Percentiles rank a stretch among this genome's conserved stretches.
These are phyloP conservation scores for Stachybotrys elegans DNA, from an alignment of 2,329 filamentous ascomycete genomes.

Conservation along the genomic window DNA sequence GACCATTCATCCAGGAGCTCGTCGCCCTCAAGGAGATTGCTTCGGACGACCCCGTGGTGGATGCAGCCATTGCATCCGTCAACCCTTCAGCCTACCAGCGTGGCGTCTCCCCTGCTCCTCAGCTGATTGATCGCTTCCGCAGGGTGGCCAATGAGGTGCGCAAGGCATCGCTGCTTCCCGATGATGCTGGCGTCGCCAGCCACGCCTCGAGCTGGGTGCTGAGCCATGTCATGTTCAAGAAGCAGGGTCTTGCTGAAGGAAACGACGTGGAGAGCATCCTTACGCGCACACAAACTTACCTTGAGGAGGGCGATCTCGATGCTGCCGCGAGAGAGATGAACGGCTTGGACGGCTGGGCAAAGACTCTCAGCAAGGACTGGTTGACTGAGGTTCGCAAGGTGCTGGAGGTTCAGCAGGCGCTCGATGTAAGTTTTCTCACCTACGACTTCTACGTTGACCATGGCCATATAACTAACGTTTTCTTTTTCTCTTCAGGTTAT, in stretches of 20 bases:
- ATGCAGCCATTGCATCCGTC: slow-evolving; percentile 93
- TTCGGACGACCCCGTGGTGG: slow-evolving; percentile 76
- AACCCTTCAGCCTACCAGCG: slow-evolving; percentile 91
- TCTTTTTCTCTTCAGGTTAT: slow-evolving; percentile 58
- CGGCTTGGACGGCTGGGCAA: slow-evolving; percentile 85
- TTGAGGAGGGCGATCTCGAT: slow-evolving; percentile 92
- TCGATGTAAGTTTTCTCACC: slow-evolving; percentile 68
- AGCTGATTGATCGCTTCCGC: slow-evolving; percentile 93
- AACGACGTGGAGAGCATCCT: slow-evolving; percentile 93
- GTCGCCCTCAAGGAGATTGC: slow-evolving; percentile 93
- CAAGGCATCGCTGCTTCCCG: slow-evolving; percentile 87
- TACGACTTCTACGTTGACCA: neutral
- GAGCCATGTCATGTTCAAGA: slow-evolving; percentile 95
- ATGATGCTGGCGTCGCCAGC: slow-evolving; percentile 89
- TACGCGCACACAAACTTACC: slow-evolving; percentile 77
- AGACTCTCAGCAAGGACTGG: slow-evolving; percentile 93
- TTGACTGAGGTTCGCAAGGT: slow-evolving; percentile 84
- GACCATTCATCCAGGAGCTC: slow-evolving; percentile 87
- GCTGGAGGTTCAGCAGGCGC: slow-evolving; percentile 89
- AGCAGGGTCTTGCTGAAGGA: slow-evolving; percentile 76
- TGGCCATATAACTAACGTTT: slow-evolving; percentile 15
- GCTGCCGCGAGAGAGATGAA: slow-evolving; percentile 94
- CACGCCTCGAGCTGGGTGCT: slow-evolving; percentile 87
- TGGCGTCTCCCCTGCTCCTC: slow-evolving; percentile 75
- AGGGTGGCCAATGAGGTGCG: slow-evolving; percentile 87